Evolutionary conservation across 2,329 filamentous ascomycete species (phyloP).

Genomic region (Verticillium nonalfalfae): DNA sequence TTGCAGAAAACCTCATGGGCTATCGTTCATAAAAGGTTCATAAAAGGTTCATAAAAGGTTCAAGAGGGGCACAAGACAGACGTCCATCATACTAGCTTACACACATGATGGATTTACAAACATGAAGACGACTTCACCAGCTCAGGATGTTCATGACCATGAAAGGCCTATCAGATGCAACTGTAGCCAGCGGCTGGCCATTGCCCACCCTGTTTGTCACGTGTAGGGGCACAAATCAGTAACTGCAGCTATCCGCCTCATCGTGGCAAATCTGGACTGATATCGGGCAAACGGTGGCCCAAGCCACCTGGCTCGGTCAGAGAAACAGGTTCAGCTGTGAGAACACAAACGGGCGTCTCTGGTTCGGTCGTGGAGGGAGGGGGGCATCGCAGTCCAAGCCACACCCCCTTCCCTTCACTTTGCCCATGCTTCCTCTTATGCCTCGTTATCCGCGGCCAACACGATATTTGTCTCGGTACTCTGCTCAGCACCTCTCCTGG

Average conservation of each 20-base stretch:
- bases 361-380: background rate
- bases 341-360: background rate
- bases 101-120: background rate
- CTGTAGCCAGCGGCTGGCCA: background rate
- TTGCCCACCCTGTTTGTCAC: constrained; percentile 10
- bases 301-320: background rate
- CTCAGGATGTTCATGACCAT: too few species aligned
- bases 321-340: background rate
- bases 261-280: constrained; percentile 10
- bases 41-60: background rate
- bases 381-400: too few species aligned
- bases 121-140: too few species aligned
- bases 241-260: constrained; percentile 11
- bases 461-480: background rate
- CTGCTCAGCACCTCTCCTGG: background rate
- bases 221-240: constrained; percentile 9
- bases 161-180: too few species aligned
- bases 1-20: background rate
- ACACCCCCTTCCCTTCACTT: too few species aligned
- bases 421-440: too few species aligned
- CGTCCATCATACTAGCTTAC: background rate
- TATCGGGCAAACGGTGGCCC: constrained; percentile 10
- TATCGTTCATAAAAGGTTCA: background rate
- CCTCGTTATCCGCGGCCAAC: background rate
- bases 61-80: background rate